Percentiles rank a stretch among this genome's conserved stretches.
Conservation (phyloP, 208 protist genomes). For the Trypanosoma cruzi region DNA sequence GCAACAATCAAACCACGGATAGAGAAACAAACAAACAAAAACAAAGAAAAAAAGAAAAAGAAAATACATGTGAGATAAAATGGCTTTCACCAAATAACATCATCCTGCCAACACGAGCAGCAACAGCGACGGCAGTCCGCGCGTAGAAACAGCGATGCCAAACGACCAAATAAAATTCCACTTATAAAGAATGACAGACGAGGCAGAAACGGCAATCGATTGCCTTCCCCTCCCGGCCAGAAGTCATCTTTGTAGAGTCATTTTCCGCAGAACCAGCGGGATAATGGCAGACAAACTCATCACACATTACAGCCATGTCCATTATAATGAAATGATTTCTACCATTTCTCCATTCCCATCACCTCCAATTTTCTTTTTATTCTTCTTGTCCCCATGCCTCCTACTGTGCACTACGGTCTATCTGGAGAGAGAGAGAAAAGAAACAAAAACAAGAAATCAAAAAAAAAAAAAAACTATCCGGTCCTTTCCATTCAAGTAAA, state of each 20-base stretch:
- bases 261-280: no score
- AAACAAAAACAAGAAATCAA: constrained; percentile 18
- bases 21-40: constrained; percentile 29
- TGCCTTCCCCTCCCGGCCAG: no score
- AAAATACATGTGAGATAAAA: neutral
- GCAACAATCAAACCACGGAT: no score
- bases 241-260: no score
- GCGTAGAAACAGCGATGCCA: neutral
- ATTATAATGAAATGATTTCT: no score
- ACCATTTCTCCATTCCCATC: no score
- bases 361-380: neutral
- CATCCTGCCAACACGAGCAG: constrained; percentile 3
- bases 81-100: no score
- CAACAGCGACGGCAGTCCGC: neutral
- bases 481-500: neutral
- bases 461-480: constrained; percentile 1
- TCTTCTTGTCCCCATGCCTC: neutral
- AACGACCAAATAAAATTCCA: neutral
- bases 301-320: no score
- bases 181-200: neutral
- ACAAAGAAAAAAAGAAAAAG: constrained; percentile 24
- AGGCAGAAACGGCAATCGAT: no score
- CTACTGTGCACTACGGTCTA: neutral
- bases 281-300: no score
- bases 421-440: neutral